A percentile compares a stretch with the other conserved stretches of the same genome.
These are phyloP conservation scores for Phytopythium cucurbitacearum DNA, from an alignment of 352 stramenopile species.

Conservation along the genomic window DNA sequence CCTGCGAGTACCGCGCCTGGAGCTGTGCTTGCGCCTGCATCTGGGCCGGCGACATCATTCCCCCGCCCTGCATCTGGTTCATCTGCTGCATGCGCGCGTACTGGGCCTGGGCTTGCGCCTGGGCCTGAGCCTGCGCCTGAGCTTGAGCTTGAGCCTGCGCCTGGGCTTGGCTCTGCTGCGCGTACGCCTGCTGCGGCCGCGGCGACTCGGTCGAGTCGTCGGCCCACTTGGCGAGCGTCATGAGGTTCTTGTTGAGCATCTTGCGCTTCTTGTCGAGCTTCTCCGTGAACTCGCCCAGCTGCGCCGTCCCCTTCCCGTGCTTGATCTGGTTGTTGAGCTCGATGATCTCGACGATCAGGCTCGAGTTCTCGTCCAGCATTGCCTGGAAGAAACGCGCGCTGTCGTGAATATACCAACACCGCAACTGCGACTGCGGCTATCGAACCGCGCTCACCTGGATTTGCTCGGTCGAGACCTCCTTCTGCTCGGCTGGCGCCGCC, in stretches of 20 bases:
- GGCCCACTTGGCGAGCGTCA: conserved; percentile 87
- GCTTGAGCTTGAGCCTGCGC: conserved; percentile 16
- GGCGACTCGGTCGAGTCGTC: conserved; percentile 76
- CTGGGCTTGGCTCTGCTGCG: conserved; percentile 22
- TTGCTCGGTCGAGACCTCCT: conserved; percentile 77
- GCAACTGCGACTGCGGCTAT: no score
- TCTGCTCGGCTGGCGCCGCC: conserved; percentile 30
- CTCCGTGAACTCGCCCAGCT: conserved; percentile 76
- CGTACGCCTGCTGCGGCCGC: conserved; percentile 21
- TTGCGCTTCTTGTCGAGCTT: conserved; percentile 89
- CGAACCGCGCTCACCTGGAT: conserved; percentile 53
- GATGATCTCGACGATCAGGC: conserved; percentile 86
- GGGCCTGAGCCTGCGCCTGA: conserved; percentile 24
- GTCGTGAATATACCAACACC: background rate
- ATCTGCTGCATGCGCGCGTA: conserved; percentile 12
- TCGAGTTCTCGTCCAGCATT: conserved; percentile 86
- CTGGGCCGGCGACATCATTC: conserved; percentile 20
- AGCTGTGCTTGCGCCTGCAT: conserved; percentile 19
- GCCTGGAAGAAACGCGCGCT: conserved; percentile 25
- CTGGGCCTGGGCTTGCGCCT: conserved; percentile 22
- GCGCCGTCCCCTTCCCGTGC: conserved; percentile 67
- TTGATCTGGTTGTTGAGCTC: conserved; percentile 87
- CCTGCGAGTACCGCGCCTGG: conserved; percentile 22
- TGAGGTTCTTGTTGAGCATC: conserved; percentile 88
- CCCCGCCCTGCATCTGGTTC: conserved; percentile 16